A percentile compares a stretch with the other conserved stretches of the same genome.
Evolutionary conservation across 495 filamentous ascomycete genomes (phyloP).

Genomic region (Talaromyces ruber): DNA sequence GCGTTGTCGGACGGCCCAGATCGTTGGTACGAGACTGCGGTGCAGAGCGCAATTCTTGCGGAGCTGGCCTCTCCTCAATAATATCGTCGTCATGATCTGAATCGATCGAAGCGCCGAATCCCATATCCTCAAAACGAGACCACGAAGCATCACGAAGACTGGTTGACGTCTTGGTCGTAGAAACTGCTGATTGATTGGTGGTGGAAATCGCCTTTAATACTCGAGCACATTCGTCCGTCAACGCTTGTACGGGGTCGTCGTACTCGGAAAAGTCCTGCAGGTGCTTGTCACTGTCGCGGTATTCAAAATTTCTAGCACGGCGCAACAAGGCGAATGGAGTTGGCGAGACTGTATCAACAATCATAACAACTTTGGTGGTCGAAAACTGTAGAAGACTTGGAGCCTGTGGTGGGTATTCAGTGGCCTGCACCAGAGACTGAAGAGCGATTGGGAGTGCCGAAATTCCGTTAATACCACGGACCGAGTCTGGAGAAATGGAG

Average conservation of each 20-base stretch:
- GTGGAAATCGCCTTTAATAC: conserved; percentile 84
- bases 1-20: conserved; percentile 80
- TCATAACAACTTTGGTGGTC: conserved; percentile 89
- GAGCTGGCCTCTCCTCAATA: conserved; percentile 13
- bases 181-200: conserved; percentile 70
- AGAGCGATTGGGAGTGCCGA: conserved; percentile 81
- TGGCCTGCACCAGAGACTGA: conserved; percentile 81
- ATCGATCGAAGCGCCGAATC: conserved; percentile 72
- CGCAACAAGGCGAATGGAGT: conserved; percentile 89
- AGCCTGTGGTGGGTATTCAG: conserved; percentile 85
- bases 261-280: conserved; percentile 77
- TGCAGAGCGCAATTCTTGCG: conserved; percentile 44
- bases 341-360: conserved; percentile 90
- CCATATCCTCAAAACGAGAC: conserved; percentile 94
- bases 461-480: conserved; percentile 62
- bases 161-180: conserved; percentile 58
- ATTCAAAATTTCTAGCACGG: conserved; percentile 90
- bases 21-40: conserved; percentile 54
- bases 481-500: conserved; percentile 72
- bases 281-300: conserved; percentile 76
- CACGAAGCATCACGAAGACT: conserved; percentile 78
- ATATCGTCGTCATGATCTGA: conserved; percentile 51
- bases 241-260: conserved; percentile 78
- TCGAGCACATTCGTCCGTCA: conserved; percentile 89
- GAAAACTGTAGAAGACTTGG: conserved; percentile 69